Evolutionary conservation across 495 filamentous ascomycete species (phyloP).

Genomic region (Immersiella caudata): DNA sequence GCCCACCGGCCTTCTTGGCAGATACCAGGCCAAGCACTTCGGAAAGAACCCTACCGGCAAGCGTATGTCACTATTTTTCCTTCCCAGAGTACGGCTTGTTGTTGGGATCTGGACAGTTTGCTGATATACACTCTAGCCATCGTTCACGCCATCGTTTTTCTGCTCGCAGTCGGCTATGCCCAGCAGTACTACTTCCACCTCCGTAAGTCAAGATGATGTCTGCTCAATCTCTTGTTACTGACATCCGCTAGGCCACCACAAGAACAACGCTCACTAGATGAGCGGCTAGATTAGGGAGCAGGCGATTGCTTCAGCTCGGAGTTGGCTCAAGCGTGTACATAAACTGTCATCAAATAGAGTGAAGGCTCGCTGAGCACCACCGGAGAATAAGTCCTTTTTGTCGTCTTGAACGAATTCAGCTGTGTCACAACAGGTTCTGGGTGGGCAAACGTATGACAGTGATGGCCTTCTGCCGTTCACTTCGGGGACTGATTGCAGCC

Average conservation of each 20-base stretch:
- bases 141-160: conserved; percentile 75
- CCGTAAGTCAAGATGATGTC: conserved; percentile 62
- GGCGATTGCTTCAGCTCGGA: conserved; percentile 25
- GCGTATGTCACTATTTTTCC: conserved; percentile 63
- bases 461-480: neutral
- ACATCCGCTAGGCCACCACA: conserved; percentile 79
- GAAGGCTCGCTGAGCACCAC: conserved; percentile 27
- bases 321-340: conserved; percentile 47
- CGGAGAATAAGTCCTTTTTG: conserved; percentile 10
- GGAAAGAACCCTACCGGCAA: conserved; percentile 83
- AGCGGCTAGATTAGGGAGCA: conserved; percentile 16
- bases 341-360: conserved; percentile 42
- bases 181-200: conserved; percentile 99
- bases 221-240: neutral
- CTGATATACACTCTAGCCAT: conserved; percentile 63
- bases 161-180: conserved; percentile 82
- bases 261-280: conserved; percentile 95
- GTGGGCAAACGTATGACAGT: neutral
- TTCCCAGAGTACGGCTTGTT: neutral
- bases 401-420: neutral
- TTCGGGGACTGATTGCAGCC: too few species aligned
- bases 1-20: conserved; percentile 74
- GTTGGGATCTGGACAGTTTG: neutral
- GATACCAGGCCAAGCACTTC: conserved; percentile 94
- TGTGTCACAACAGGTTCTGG: neutral